Evolutionary conservation across 2,329 filamentous ascomycete species (phyloP).

Genomic region (Colletotrichum zoysiae): DNA sequence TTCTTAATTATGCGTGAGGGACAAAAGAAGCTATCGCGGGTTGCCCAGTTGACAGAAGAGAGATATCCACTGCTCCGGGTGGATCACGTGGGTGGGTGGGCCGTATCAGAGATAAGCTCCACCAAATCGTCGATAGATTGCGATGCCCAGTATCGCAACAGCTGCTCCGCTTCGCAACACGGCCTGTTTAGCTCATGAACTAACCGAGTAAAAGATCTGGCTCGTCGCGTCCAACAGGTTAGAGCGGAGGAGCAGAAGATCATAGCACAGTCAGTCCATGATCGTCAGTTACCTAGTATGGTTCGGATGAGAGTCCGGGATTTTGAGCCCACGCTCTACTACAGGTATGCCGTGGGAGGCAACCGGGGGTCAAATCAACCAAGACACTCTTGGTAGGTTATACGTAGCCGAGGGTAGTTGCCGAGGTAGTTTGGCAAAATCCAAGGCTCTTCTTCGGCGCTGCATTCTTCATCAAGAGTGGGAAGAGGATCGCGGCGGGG

Average conservation of each 20-base stretch:
- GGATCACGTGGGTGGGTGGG: too few species aligned
- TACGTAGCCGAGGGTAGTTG: not conserved
- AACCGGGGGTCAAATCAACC: not conserved
- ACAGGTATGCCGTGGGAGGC: not conserved
- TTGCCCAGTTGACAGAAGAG: too few species aligned
- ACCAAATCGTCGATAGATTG: too few species aligned
- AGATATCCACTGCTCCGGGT: too few species aligned
- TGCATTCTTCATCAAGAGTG: conserved; percentile 60
- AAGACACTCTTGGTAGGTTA: not conserved
- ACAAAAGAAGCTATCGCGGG: too few species aligned
- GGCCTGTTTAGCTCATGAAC: not conserved
- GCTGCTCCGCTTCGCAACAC: conserved; percentile 47
- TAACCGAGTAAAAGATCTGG: conserved; percentile 19
- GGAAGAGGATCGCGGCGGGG: conserved; percentile 51
- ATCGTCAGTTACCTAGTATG: not conserved
- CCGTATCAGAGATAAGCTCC: too few species aligned
- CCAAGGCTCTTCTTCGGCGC: conserved; percentile 46
- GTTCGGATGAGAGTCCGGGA: too few species aligned
- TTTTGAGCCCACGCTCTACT: not conserved
- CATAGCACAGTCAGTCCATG: not conserved
- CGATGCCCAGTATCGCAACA: too few species aligned
- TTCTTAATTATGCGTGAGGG: too few species aligned
- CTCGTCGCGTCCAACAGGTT: not conserved
- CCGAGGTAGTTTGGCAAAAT: not conserved
- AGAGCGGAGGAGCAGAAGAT: not conserved